Evolutionary conservation across 2,329 filamentous ascomycete genomes (phyloP), one percentile per base, ranked within the genome.

Genomic region (Incumbomyces delicatus): DNA sequence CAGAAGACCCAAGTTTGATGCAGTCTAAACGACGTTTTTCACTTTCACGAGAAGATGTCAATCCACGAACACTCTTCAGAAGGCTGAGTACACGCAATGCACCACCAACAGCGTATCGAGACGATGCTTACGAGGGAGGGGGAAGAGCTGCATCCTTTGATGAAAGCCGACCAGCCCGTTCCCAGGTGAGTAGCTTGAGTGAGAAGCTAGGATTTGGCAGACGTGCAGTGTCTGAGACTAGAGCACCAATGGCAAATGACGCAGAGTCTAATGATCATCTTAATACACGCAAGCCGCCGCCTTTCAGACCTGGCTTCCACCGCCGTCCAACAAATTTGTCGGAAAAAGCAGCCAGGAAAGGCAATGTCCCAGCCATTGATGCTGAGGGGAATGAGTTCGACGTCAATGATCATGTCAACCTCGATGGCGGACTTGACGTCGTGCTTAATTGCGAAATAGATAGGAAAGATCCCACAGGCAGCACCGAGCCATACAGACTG

Each of bases 381-480:
- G 83, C 67, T 73, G 63, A 57, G 70, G 65, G 60, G n/a, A 63
- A 66, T 39, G 70, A 74, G 34, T 70, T 70, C 14, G 73, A 77
- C 8, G 49, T 57, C 41, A 57, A 58, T 36, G 77, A 66, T 41
- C 68, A 70, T 46, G 70, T 96, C 49, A 80, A 95, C 60, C 72
- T 95, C 0, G 79, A 92, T 60, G 84, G 83, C 27, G 88, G 87
- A 0, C 70, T 98, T 8, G 88, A 95, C 54, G 82, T 98, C 31
- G 85, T 80, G 42, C 67, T 98, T 36, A 95, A 95, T 57, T 80
- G 95, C 52, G 92, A 98, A 66, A 80, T 95, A 51, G 88, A 83
- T 57, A 77, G 85, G 37, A 80, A 79, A 52, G 88, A 98, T 57
- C 90, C 92, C 1, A 76, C 85, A 0, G 94, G 92, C 12, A 87